phyloP scores from a whole-genome alignment of 257 asterid genomes.

The Striga asiatica region DNA sequence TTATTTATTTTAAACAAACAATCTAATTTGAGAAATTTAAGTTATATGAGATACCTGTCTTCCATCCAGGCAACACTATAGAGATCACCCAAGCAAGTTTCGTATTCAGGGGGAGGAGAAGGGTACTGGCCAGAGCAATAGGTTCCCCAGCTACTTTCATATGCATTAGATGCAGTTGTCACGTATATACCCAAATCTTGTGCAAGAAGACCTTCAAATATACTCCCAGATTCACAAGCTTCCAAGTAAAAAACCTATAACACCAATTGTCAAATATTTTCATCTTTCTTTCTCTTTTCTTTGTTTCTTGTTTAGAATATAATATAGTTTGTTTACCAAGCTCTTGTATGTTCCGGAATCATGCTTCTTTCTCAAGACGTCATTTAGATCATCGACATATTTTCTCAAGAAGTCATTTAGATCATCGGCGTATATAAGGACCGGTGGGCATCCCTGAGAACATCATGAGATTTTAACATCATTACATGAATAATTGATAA shows the following conservation, averaged over 20 bases:
- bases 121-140: constrained; percentile 90
- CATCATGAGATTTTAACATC: constrained; percentile 9
- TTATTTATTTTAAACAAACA: too few relatives aligned
- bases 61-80: constrained; percentile 98
- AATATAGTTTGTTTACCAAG: constrained; percentile 50
- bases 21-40: too few relatives aligned
- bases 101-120: constrained; percentile 86
- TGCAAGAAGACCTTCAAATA: constrained; percentile 82
- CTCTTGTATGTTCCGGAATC: constrained; percentile 79
- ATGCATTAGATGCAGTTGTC: constrained; percentile 92
- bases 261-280: not conserved
- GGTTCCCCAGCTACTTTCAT: constrained; percentile 93
- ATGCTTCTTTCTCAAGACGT: constrained; percentile 56
- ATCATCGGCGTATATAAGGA: constrained; percentile 57
- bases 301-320: too few relatives aligned
- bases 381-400: constrained; percentile 60
- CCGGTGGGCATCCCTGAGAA: constrained; percentile 72
- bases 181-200: constrained; percentile 75
- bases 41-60: constrained; percentile 41
- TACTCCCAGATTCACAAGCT: constrained; percentile 95
- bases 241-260: constrained; percentile 84
- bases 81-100: too few relatives aligned
- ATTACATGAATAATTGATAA: too few relatives aligned
- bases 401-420: too few relatives aligned
- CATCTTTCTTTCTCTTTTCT: constrained; percentile 7